Base-by-base conservation (phyloP, 805 yeast genomes). In the Barnettozyma vustinii region DNA sequence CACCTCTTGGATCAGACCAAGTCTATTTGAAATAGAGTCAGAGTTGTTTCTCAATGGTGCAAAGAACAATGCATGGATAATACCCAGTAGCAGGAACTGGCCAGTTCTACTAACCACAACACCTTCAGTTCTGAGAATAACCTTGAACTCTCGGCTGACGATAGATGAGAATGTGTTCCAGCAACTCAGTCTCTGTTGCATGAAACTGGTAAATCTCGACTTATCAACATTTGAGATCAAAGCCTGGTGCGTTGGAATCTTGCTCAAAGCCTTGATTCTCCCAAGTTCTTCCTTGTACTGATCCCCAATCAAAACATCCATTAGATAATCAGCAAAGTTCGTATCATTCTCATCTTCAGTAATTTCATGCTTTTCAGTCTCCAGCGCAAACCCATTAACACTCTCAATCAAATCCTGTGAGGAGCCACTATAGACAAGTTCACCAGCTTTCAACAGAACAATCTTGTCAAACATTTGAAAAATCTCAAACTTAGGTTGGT, bases 1-100 rank as follows among this genome's bases (percentile, higher is more conserved):
- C 3, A 83, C 75, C 59, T 86, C 87, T 63, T 89, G 96, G 3
- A 84, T 74, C 44, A 88, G 66, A 3, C 96, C 96, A 16, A 89
- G 65, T 54, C 95, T 69, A 63, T 87, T 79, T 49, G 73, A 73
- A 30, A 87, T 74, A 30, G 92, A 83, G 1, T 65, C 63, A 43
- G 65, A 63, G 32, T 60, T 57, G 47, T 77, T 66, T 48, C 71
- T 72, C 42, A 83, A 57, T 9, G 87, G 84, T 1, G 87, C 71
- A 69, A 81, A 88, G 58, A 75, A 89, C 40, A 88, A 68, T 0
- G 92, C 78, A 44, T 81, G 76, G 10, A 88, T 71, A 6, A 83
- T 70, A 7, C 84, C 88, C 48, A 84, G 67, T 3, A 84, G 81
- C 0, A 80, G 66, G n/a, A 81, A 76, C 60, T 87, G 95, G 7